Evolutionary conservation across 805 yeast species (phyloP).

Genomic region (Lipomyces kockii): DNA sequence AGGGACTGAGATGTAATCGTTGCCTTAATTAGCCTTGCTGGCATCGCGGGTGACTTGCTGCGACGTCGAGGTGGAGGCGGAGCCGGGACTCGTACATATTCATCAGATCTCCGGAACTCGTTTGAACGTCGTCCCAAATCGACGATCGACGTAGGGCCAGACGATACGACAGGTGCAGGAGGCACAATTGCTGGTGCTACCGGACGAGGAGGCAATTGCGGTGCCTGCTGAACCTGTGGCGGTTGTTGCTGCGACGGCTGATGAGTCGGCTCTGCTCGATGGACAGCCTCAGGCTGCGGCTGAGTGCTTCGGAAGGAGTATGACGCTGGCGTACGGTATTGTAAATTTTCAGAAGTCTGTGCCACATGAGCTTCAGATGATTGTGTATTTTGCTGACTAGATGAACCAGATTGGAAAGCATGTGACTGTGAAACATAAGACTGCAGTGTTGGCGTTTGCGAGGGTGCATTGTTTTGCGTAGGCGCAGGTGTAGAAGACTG

Average conservation of each 20-base stretch:
- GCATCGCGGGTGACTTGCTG: conserved; percentile 17
- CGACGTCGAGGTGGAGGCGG: conserved; percentile 19
- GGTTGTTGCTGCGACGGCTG: neutral
- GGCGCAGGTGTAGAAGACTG: neutral
- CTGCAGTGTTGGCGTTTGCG: neutral
- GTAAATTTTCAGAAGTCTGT: neutral
- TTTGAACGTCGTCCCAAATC: conserved; percentile 13
- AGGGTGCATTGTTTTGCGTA: neutral
- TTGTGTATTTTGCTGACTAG: neutral
- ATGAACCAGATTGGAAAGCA: neutral
- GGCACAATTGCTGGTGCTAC: conserved; percentile 5
- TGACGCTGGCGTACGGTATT: neutral
- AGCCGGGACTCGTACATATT: conserved; percentile 1
- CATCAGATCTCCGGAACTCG: conserved; percentile 13
- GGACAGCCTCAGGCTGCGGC: neutral
- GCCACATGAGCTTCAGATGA: neutral
- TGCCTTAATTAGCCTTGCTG: neutral
- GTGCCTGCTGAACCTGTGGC: neutral
- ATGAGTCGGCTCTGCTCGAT: neutral
- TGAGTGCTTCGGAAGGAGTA: neutral
- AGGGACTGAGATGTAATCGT: neutral
- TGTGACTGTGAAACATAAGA: neutral
- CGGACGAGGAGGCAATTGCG: conserved; percentile 13
- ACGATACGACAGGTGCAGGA: neutral
- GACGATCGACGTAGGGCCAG: conserved; percentile 21